phyloP scores from a whole-genome alignment of 352 stramenopile species.

The Phytophthora tubulina region DNA sequence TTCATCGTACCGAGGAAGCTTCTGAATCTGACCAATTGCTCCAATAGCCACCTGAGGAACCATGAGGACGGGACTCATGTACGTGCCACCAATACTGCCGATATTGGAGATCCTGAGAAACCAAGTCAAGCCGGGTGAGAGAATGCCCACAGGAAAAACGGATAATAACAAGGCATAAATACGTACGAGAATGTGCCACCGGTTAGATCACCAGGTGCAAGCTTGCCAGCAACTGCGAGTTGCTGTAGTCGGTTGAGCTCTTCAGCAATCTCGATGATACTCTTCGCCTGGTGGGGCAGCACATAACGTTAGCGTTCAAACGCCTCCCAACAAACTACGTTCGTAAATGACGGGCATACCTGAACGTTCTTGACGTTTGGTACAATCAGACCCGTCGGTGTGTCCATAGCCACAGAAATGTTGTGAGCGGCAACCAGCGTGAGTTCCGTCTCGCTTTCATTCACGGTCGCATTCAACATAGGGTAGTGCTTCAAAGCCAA shows the following conservation, averaged over 20 bases:
- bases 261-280: slow-evolving; percentile 83
- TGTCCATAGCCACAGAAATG: slow-evolving; percentile 99
- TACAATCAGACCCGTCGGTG: slow-evolving; percentile 95
- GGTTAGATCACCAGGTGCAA: slow-evolving; percentile 88
- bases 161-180: not conserved
- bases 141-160: not conserved
- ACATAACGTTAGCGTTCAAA: slow-evolving; percentile 3
- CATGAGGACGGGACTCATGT: slow-evolving; percentile 97
- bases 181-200: slow-evolving; percentile 93
- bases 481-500: slow-evolving; percentile 95
- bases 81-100: slow-evolving; percentile 97
- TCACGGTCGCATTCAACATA: slow-evolving; percentile 94
- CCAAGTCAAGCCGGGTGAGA: slow-evolving; percentile 5
- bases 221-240: slow-evolving; percentile 81
- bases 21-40: slow-evolving; percentile 97
- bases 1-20: slow-evolving; percentile 94
- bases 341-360: slow-evolving; percentile 35
- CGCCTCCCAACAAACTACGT: not conserved
- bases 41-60: slow-evolving; percentile 97
- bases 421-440: slow-evolving; percentile 95
- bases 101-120: slow-evolving; percentile 90
- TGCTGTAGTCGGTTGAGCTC: slow-evolving; percentile 92
- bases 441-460: slow-evolving; percentile 84
- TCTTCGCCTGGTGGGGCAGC: slow-evolving; percentile 61
- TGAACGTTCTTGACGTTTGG: slow-evolving; percentile 96